Percentiles rank a stretch among this genome's conserved stretches.
Evolutionary conservation across 495 filamentous ascomycete genomes (phyloP).

Genomic region (Aspergillus campestris): DNA sequence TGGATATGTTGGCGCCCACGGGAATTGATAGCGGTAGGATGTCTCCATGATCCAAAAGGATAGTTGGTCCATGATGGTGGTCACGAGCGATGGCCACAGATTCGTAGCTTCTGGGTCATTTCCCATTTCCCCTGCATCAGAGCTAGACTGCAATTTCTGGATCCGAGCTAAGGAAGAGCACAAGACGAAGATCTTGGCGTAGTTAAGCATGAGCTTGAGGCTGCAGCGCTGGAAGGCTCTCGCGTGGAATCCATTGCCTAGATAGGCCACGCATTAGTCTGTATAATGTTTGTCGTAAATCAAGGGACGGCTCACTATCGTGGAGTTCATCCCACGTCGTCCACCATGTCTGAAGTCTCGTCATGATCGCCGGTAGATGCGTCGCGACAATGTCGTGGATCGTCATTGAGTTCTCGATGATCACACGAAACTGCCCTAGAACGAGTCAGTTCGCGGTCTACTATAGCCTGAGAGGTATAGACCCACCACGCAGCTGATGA

Average conservation of each 20-base stretch:
- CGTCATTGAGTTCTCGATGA: conserved; percentile 24
- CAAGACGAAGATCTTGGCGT: conserved; percentile 31
- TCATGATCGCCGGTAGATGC: conserved; percentile 30
- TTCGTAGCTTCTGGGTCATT: conserved; percentile 21
- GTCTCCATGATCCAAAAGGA: conserved; percentile 29
- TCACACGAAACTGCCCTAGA: conserved; percentile 23
- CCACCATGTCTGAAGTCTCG: conserved; percentile 32
- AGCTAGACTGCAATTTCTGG: conserved; percentile 27
- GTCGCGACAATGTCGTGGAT: conserved; percentile 21
- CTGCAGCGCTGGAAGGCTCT: conserved; percentile 36
- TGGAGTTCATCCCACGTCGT: conserved; percentile 38
- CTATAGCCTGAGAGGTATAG: not conserved
- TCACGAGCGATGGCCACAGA: conserved; percentile 32
- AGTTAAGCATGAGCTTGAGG: conserved; percentile 31
- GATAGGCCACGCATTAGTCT: too few relatives aligned
- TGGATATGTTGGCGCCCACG: conserved; percentile 36
- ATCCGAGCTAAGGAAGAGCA: conserved; percentile 33
- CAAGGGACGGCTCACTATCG: conserved; percentile 18
- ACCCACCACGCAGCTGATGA: conserved; percentile 32
- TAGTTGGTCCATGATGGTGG: conserved; percentile 32
- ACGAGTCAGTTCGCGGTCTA: not conserved
- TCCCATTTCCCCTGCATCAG: conserved; percentile 15
- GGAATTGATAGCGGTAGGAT: conserved; percentile 30
- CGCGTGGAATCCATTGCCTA: conserved; percentile 34
- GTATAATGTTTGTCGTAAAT: too few relatives aligned